Base-by-base conservation (phyloP, 2,329 filamentous ascomycete species). In the Diaporthe australafricana region DNA sequence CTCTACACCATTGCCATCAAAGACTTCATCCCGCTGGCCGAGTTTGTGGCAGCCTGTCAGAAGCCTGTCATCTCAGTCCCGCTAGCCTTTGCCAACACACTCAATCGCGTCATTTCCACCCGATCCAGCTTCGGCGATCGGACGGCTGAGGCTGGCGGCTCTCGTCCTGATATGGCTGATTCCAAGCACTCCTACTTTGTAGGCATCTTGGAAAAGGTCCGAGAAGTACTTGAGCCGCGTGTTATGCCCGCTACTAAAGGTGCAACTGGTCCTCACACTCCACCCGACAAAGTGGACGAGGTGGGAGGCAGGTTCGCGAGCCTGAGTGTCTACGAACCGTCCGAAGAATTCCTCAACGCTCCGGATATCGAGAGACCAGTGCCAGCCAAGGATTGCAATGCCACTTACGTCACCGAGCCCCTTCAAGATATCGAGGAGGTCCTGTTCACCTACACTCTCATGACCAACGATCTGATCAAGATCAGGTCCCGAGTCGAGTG, bases 11-110 rank as follows among this genome's bases (percentile, higher is more conserved):
- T 85, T 32, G 76, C 78, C 32, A 77, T 82, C 73, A 80, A 80
- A 35, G 81, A 84, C 55, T 84, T 84, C 52, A 72, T 82, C 0
- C 76, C 77, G 0, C 73, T 86, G 8, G 84, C 83, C 25, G 75
- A 83, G 47, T 81, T 78, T 72, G 80, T 85, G 38, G 79, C 77
- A 6, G 68, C 40, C 2, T 70, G 69, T 2, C 68, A 70, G 6
- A 78, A 79, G 57, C 76, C 77, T 0, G 25, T 74, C 5, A 55
- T 80, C 1, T 55, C 76, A 1, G 76, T 84, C 0, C 81, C 83
- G 0, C 22, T 27, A 0, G 74, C 76, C 7, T 77, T 86, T 38
- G 67, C 72, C 1, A 68, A 68, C 5, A 80, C 81, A 0, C 73
- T 87, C 4, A 74, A 81, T 35, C 79, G 81, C 0, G 77, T 82